A percentile compares a stretch with the other conserved stretches of the same genome.
phyloP scores from a whole-genome alignment of 106 monocot species.

The Acorus calamus region DNA sequence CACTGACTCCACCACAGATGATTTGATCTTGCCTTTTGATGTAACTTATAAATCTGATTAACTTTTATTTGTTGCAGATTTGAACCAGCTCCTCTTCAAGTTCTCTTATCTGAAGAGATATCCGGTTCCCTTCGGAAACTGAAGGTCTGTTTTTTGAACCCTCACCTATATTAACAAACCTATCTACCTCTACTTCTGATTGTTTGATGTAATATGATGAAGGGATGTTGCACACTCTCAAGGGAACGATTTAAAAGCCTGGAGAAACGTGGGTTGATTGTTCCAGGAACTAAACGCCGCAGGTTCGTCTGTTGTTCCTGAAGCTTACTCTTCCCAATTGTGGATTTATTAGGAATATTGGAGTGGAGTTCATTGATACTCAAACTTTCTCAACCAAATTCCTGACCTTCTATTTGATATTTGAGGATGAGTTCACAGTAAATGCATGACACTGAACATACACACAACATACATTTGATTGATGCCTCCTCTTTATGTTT shows the following conservation, averaged over 20 bases:
- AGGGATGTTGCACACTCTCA: conserved; percentile 65
- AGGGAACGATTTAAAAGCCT: conserved; percentile 67
- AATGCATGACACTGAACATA: too few species aligned
- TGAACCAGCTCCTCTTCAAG: conserved; percentile 78
- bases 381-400: too few species aligned
- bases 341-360: too few species aligned
- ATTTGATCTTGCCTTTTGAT: neutral
- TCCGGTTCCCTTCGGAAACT: conserved; percentile 91
- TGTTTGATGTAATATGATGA: neutral
- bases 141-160: conserved; percentile 30
- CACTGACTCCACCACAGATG: neutral
- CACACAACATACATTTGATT: too few species aligned
- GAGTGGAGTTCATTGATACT: too few species aligned
- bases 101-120: conserved; percentile 88
- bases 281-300: conserved; percentile 23
- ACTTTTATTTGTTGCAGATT: conserved; percentile 38
- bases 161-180: neutral
- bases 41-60: neutral
- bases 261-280: conserved; percentile 55
- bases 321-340: neutral
- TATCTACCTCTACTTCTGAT: neutral
- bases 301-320: conserved; percentile 6
- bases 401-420: too few species aligned
- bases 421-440: too few species aligned
- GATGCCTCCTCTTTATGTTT: too few species aligned